Conservation (phyloP, 768 basidiomycete genomes). For the Trametes cingulata region DNA sequence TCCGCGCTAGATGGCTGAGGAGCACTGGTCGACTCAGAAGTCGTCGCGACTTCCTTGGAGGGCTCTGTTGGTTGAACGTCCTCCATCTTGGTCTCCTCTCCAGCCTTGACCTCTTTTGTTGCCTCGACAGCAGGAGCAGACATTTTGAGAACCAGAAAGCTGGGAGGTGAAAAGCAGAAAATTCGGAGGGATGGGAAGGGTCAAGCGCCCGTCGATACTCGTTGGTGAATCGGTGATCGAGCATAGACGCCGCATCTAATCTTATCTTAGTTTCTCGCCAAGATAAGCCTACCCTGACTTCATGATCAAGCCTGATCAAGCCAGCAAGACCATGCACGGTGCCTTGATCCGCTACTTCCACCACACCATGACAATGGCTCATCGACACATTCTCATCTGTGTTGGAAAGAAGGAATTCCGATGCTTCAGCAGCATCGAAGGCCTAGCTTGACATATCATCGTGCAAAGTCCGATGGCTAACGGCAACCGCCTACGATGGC, state of each 20-base stretch:
- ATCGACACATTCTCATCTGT: background rate
- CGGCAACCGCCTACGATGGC: background rate
- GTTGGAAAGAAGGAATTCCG: background rate
- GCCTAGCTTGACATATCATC: background rate
- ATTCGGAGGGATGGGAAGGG: background rate
- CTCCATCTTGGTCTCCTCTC: conserved; percentile 4
- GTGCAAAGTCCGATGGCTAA: background rate
- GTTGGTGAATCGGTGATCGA: background rate
- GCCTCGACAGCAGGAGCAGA: conserved; percentile 4
- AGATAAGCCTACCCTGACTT: too few relatives aligned
- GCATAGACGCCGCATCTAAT: conserved; percentile 10
- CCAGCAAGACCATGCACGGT: too few relatives aligned
- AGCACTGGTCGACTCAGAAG: too few relatives aligned
- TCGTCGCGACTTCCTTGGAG: background rate
- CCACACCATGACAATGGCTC: background rate
- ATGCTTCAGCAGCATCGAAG: background rate
- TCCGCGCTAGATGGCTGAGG: background rate
- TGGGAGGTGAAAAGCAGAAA: too few relatives aligned
- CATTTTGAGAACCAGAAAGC: too few relatives aligned
- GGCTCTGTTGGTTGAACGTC: background rate
- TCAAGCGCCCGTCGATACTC: background rate
- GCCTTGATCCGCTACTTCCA: too few relatives aligned
- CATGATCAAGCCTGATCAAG: too few relatives aligned
- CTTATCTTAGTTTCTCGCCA: background rate
- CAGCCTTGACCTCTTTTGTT: background rate